Percentiles rank a stretch among this genome's conserved stretches.
Conservation (phyloP, 805 yeast genomes). For the Priceomyces castillae region DNA sequence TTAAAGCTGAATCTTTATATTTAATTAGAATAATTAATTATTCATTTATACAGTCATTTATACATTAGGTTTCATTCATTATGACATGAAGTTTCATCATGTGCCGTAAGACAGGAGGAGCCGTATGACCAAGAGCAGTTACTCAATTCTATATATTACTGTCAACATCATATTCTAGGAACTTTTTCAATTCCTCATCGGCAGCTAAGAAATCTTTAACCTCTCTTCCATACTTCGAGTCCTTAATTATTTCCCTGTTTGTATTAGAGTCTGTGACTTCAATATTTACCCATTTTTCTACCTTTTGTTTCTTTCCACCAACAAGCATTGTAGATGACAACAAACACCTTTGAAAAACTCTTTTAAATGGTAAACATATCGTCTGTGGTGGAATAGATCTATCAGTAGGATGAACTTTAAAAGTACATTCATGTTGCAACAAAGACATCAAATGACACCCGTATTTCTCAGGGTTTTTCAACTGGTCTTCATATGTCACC, state of each 20-base stretch:
- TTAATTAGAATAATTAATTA: not conserved
- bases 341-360: constrained; percentile 41
- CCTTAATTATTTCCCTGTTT: constrained; percentile 24
- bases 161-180: constrained; percentile 25
- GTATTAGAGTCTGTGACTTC: constrained; percentile 37
- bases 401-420: constrained; percentile 23
- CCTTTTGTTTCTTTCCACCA: constrained; percentile 24
- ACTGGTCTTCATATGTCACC: constrained; percentile 22
- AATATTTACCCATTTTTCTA: constrained; percentile 35
- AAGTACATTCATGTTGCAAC: constrained; percentile 44
- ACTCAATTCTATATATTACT: too few species aligned
- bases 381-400: constrained; percentile 28
- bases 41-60: not conserved
- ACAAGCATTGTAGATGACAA: constrained; percentile 19
- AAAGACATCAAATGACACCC: constrained; percentile 33
- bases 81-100: too few species aligned
- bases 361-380: constrained; percentile 42
- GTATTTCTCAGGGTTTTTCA: constrained; percentile 29
- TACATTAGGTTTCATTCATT: too few species aligned
- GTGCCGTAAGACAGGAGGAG: too few species aligned
- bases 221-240: constrained; percentile 20
- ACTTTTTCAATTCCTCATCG: constrained; percentile 33
- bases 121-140: too few species aligned
- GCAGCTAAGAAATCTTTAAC: constrained; percentile 37
- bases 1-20: not conserved